Evolutionary conservation across 352 stramenopile genomes (phyloP), one percentile per base, ranked within the genome.

Genomic region (Globisporangium viniferum): DNA sequence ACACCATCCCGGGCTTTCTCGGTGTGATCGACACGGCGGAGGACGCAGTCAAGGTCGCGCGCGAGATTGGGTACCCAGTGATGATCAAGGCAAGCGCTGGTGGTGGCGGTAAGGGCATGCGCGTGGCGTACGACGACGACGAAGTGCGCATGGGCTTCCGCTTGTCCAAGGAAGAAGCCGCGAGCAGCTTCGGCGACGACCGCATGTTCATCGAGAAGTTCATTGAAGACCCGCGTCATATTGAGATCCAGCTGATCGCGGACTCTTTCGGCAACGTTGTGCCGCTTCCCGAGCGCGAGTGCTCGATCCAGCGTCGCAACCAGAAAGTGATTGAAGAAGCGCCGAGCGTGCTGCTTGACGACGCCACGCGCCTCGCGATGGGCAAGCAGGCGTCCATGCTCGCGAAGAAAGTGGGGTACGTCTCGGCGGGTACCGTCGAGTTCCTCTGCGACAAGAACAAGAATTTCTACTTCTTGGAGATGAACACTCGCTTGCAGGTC

Each of bases 401-500:
- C 18, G 97, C 94, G 20, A 86, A 89, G 72, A 89, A 94, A 31
- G 95, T 99, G 24, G 82, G 82, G n/a, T 99, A 99, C 77, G 71
- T 90, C 27, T 96, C 74, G 46, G 97, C 97, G 0, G 97, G 97
- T n/a, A 99, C 97, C 1, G 93, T 99, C 2, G 97, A 99, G 78
- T 98, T 99, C 72, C 73, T 99, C 35, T 97, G 92, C 59, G 97
- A 99, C 68, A 94, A 97, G 62, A 69, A 99, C 78, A 91, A 98
- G 73, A 98, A 98, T 74, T 99, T 99, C 73, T 99, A 98, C 73
- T 99, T 99, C 70, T 77, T 99, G 18, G 97, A 99, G 81, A 99
- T 99, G 97, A 99, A 98, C 79, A 99, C 97, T 31, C 84, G 93
- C 33, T 74, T 98, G 24, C 89, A 94, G 69, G 86, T 99, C 8